Percentiles rank a stretch among this genome's conserved stretches.
phyloP scores from a whole-genome alignment of 2,329 filamentous ascomycete genomes.

The Colletotrichum acutatum region DNA sequence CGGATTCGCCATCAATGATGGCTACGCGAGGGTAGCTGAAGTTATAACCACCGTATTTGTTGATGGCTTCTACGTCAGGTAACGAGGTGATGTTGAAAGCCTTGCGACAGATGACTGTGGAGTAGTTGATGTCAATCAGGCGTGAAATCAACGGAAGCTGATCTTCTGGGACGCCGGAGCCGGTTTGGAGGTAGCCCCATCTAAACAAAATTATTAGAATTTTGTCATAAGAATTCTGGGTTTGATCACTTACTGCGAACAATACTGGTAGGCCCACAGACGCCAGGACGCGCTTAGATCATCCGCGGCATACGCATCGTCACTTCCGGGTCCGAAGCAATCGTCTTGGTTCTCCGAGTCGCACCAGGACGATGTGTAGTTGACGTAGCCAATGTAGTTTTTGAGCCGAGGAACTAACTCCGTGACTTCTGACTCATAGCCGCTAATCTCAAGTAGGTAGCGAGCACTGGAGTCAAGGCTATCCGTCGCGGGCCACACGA shows the following conservation, averaged over 20 bases:
- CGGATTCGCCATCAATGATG: slow-evolving; percentile 79
- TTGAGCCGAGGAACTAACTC: slow-evolving; percentile 56
- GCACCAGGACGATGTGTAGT: slow-evolving; percentile 33
- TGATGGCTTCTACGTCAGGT: slow-evolving; percentile 74
- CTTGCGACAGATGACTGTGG: slow-evolving; percentile 69
- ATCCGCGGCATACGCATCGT: slow-evolving; percentile 20
- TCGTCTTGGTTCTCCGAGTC: slow-evolving; percentile 10
- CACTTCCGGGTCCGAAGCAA: slow-evolving; percentile 30
- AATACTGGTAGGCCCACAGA: slow-evolving; percentile 64
- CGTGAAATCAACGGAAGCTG: slow-evolving; percentile 79
- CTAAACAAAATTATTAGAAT: slow-evolving; percentile 43
- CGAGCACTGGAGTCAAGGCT: slow-evolving; percentile 48
- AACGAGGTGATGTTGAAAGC: slow-evolving; percentile 76
- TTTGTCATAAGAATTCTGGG: background rate
- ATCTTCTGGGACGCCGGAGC: slow-evolving; percentile 72
- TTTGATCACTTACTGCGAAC: slow-evolving; percentile 57
- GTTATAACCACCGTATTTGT: slow-evolving; percentile 79
- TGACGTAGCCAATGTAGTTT: slow-evolving; percentile 64
- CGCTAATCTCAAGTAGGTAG: slow-evolving; percentile 54
- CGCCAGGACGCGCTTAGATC: slow-evolving; percentile 41
- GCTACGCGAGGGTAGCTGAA: slow-evolving; percentile 82
- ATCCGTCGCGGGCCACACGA: slow-evolving; percentile 56
- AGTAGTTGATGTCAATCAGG: slow-evolving; percentile 71
- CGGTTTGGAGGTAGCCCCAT: slow-evolving; percentile 85
- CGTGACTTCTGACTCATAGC: slow-evolving; percentile 40